A percentile compares a stretch with the other conserved stretches of the same genome.
Conservation (phyloP, 371 early-diverging fungal species). For the Choanephora cucurbitarum region DNA sequence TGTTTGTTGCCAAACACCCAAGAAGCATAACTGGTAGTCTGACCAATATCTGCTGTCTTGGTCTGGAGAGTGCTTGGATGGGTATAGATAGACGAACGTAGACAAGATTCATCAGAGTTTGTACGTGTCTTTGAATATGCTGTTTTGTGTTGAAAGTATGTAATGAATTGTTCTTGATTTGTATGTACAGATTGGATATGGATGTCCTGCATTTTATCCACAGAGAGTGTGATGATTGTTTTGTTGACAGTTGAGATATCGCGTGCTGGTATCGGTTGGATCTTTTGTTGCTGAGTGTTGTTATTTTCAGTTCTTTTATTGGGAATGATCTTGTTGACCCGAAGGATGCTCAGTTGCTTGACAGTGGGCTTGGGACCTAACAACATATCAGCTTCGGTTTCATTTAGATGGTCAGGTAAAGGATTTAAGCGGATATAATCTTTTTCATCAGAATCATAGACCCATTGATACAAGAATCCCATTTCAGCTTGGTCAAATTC, state of each 20-base stretch:
- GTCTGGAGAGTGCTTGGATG: background rate
- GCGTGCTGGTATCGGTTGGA: too few relatives aligned
- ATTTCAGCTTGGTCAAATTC: conserved; percentile 70
- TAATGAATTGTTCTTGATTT: too few relatives aligned
- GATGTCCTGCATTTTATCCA: too few relatives aligned
- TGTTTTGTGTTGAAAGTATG: too few relatives aligned
- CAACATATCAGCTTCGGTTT: conserved; percentile 2
- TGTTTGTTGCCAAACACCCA: background rate
- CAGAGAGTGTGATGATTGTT: too few relatives aligned
- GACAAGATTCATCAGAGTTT: background rate
- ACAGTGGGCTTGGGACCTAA: background rate
- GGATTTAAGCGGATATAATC: conserved; percentile 59
- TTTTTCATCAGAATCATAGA: conserved; percentile 64
- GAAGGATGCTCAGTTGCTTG: background rate
- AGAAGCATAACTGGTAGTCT: background rate
- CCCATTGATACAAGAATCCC: conserved; percentile 82
- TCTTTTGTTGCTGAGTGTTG: too few relatives aligned
- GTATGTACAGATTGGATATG: too few relatives aligned
- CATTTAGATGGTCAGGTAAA: conserved; percentile 35
- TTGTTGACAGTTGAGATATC: too few relatives aligned
- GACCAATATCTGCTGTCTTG: background rate
- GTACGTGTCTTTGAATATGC: too few relatives aligned
- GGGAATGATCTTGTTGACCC: background rate
- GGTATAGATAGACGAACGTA: background rate
- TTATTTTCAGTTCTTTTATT: background rate